Conservation (phyloP, 2,329 filamentous ascomycete species). For the Fragosphaeria purpurea region DNA sequence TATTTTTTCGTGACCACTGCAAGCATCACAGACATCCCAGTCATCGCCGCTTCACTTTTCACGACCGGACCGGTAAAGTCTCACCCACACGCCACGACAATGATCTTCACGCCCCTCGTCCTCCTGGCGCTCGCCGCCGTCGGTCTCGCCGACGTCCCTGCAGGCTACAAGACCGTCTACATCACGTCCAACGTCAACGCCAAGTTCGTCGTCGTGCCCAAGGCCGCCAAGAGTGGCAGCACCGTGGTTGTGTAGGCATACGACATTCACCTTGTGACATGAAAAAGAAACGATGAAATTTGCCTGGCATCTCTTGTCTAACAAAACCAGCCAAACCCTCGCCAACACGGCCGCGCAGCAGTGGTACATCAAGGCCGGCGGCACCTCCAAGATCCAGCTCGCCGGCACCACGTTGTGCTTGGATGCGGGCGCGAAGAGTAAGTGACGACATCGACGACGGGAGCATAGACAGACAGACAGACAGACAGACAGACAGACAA, state of each 20-base stretch:
- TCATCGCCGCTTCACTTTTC: too few relatives aligned
- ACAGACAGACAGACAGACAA: too few relatives aligned
- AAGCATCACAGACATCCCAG: too few relatives aligned
- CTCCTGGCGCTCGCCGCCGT: constrained; percentile 24
- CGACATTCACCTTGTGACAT: not conserved
- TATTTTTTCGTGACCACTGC: too few relatives aligned
- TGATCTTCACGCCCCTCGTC: constrained; percentile 13
- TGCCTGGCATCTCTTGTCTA: too few relatives aligned
- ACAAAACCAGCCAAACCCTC: constrained; percentile 20
- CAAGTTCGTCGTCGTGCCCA: constrained; percentile 31
- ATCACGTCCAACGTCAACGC: constrained; percentile 29
- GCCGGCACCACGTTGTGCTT: constrained; percentile 28
- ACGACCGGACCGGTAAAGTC: too few relatives aligned
- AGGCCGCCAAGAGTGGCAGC: constrained; percentile 21
- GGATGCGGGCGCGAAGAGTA: constrained; percentile 26
- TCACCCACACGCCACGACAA: not conserved
- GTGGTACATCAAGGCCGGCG: constrained; percentile 27
- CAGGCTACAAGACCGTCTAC: constrained; percentile 28
- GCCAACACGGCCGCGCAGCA: constrained; percentile 27
- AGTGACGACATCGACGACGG: not conserved
- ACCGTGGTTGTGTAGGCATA: constrained; percentile 26
- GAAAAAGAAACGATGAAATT: not conserved
- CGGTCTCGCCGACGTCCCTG: constrained; percentile 24
- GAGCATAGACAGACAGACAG: too few relatives aligned
- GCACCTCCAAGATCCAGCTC: constrained; percentile 26